Evolutionary conservation across 768 basidiomycete species (phyloP).

Genomic region (Podaxis pistillaris): DNA sequence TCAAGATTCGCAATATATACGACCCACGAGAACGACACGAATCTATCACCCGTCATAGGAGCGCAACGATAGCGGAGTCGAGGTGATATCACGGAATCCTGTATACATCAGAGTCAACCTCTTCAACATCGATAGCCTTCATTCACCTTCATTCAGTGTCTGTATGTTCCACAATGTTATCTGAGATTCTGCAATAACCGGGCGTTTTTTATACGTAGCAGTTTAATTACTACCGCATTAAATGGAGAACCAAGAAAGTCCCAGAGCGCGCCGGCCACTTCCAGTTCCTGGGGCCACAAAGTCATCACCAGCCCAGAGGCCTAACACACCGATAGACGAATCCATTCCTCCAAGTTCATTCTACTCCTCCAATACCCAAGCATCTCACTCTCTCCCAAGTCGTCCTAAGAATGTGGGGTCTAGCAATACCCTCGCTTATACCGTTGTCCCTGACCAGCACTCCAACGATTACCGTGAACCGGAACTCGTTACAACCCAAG

Average conservation of each 20-base stretch:
- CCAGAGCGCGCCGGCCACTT: conserved; percentile 44
- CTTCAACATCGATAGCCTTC: conserved; percentile 9
- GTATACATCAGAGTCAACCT: conserved; percentile 1
- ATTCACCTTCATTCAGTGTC: conserved; percentile 8
- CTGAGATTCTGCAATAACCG: conserved; percentile 1
- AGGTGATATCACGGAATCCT: not conserved
- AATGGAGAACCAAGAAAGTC: conserved; percentile 51
- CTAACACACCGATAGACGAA: conserved; percentile 38
- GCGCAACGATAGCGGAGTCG: not conserved
- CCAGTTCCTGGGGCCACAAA: conserved; percentile 40
- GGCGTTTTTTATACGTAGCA: not conserved
- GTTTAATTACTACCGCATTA: conserved; percentile 2
- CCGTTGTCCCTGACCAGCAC: conserved; percentile 28
- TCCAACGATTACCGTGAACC: conserved; percentile 50
- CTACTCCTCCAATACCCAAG: conserved; percentile 29
- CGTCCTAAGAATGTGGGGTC: conserved; percentile 43
- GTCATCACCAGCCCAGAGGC: conserved; percentile 31
- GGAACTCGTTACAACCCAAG: conserved; percentile 49
- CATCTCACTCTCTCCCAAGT: conserved; percentile 37
- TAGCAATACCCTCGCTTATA: conserved; percentile 36
- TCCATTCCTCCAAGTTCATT: conserved; percentile 25
- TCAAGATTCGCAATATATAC: not conserved
- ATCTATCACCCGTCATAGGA: not conserved
- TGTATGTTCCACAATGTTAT: conserved; percentile 13
- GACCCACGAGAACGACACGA: not conserved